Evolutionary conservation across 805 yeast genomes (phyloP), one percentile per base, ranked within the genome.

Genomic region (Cyberlindnera sargentensis): DNA sequence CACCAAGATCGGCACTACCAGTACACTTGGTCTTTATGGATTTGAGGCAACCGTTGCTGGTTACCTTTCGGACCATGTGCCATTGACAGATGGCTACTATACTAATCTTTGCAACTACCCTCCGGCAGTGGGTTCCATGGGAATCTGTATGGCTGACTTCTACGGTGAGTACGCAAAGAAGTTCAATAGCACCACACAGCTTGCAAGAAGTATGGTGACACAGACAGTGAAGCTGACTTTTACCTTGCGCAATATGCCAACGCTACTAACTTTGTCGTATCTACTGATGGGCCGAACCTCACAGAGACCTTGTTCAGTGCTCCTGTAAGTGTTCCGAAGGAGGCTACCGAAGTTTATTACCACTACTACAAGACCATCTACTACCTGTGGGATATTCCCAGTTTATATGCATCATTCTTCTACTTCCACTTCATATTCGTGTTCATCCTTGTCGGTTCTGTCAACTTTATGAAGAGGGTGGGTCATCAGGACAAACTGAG

Each of bases 391-490:
- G 59, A 55, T 36, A 30, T 31, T 32, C 47, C 50, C 10, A 41
- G 41, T 6, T 6, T 42, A 5, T 50, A 51, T 62, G 61, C 54
- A 5, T 64, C 60, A 37, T 63, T 61, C 4, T 51, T 72, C 30
- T 47, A 65, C 41, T 55, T 59, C 6, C 72, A 62, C 51, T 73
- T 73, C 65, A 60, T 61, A n/a, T 15, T 64, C 2, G 61, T 72
- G 0, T 54, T 73, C 50, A n/a, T 69, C 0, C 31, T 67, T 20
- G 64, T 67, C 24, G 62, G 66, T 10, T 11, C 55, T 4, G 49
- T 49, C 52, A 67, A 68, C 43, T 62, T 44, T 41, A 54, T 61
- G 45, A 59, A 49, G 34, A 48, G 40, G 30, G 42, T 50, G 3
- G 64, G 64, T 1, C 40, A 43, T 5, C 48, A 47, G 7, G 34